Evolutionary conservation across 768 basidiomycete species (phyloP).

Genomic region (Termitomyces titanicus): DNA sequence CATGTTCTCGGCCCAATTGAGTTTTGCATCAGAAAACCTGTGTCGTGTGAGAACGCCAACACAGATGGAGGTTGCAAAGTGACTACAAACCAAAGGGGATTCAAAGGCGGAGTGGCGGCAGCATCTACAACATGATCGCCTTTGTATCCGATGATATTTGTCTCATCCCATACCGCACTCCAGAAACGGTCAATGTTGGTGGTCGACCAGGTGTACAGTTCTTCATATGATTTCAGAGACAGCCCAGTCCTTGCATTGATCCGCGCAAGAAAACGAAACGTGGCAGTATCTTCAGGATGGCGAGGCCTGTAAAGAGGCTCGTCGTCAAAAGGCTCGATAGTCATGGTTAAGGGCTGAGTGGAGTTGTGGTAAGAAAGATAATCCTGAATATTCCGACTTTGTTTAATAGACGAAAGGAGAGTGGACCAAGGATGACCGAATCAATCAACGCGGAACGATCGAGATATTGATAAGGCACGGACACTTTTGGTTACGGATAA

Average conservation of each 20-base stretch:
- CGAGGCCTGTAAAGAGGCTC: conserved; percentile 41
- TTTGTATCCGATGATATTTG: conserved; percentile 58
- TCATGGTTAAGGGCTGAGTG: conserved; percentile 7
- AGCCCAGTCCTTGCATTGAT: conserved; percentile 48
- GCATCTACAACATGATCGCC: conserved; percentile 58
- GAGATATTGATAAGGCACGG: too few species aligned
- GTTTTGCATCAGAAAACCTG: conserved; percentile 52
- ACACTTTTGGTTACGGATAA: too few species aligned
- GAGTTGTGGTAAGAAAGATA: not conserved
- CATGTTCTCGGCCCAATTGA: conserved; percentile 87
- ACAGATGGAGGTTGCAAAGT: conserved; percentile 3
- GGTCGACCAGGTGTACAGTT: conserved; percentile 68
- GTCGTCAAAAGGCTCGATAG: conserved; percentile 10
- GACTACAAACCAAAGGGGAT: conserved; percentile 61
- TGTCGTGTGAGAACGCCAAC: conserved; percentile 5
- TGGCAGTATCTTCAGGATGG: conserved; percentile 38
- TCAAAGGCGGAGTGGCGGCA: conserved; percentile 47
- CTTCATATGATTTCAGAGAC: conserved; percentile 49
- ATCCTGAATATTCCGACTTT: conserved; percentile 2
- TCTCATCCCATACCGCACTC: conserved; percentile 70
- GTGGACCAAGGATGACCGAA: not conserved
- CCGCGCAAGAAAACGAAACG: conserved; percentile 43
- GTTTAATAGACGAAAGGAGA: conserved; percentile 3
- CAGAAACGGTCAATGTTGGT: conserved; percentile 62
- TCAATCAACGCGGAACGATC: conserved; percentile 2